Base-by-base conservation (phyloP, 2,329 filamentous ascomycete genomes). In the Sphaceloma murrayae region DNA sequence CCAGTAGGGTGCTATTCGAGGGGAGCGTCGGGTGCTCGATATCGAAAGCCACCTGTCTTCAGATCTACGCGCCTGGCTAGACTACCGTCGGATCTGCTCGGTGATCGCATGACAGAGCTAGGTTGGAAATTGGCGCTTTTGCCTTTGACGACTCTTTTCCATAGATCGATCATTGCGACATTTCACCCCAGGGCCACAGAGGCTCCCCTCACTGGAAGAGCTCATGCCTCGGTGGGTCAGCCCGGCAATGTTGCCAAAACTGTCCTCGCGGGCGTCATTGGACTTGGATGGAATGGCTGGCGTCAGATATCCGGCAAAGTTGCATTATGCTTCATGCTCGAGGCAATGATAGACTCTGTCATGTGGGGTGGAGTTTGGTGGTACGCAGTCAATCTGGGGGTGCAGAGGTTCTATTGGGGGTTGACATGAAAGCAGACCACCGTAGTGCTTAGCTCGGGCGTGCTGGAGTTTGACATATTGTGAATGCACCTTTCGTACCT, bases 321-420 rank as follows among this genome's bases (percentile, higher is more conserved):
- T 5, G 49, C 46, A 13, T 34, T 50, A 19, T 50, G 49, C 17
- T 21, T 50, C 33, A 34, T 31, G 10, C 24, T 48, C 33, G 42
- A 50, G 17, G 45, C 46, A 16, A 30, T 22, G 7, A 17, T 48
- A 8, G 46, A 48, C 17, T 34, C 44, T 7, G 27, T 43, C 2
- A 33, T 50, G 2, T 50, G 49, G 46, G 26, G 26, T 1, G 46
- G 30, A 10, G 43, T 39, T 4, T 50, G 36, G n/a, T n/a, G n/a
- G n/a, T n/a, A n/a, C n/a, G n/a, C n/a, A n/a, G n/a, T n/a, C n/a
- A n/a, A n/a, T n/a, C n/a, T n/a, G n/a, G n/a, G n/a, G n/a, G n/a
- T n/a, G n/a, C n/a, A n/a, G n/a, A n/a, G n/a, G n/a, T n/a, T n/a
- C n/a, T n/a, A n/a, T n/a, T n/a, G n/a, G n/a, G n/a, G n/a, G n/a